Evolutionary conservation across 1,139 yeast species (phyloP).

Genomic region (Meyerozyma sp.): DNA sequence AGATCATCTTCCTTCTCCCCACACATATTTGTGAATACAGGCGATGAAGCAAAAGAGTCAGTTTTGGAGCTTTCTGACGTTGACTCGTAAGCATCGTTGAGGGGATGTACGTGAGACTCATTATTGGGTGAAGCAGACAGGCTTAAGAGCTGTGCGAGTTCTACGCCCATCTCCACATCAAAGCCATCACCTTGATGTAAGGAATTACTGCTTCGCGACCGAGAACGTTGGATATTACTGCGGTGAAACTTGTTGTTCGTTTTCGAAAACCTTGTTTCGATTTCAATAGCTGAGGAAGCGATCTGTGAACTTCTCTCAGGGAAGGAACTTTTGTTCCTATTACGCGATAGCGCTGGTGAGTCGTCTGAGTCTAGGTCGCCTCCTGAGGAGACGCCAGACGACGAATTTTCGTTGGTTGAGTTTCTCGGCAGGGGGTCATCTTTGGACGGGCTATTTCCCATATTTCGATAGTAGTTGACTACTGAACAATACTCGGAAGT

Average conservation of each 20-base stretch:
- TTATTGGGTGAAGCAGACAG: not conserved
- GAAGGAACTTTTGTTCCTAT: conserved; percentile 2
- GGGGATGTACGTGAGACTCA: not conserved
- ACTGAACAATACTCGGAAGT: not conserved
- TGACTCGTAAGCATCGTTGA: conserved; percentile 15
- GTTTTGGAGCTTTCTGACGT: conserved; percentile 38
- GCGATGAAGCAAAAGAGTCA: conserved; percentile 21
- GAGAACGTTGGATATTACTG: not conserved
- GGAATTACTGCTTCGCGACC: not conserved
- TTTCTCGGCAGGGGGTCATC: conserved; percentile 47
- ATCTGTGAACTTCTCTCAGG: not conserved
- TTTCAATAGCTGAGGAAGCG: not conserved
- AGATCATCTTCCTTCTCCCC: conserved; percentile 35
- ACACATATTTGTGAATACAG: conserved; percentile 31
- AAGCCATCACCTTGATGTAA: not conserved
- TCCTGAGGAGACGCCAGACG: conserved; percentile 15
- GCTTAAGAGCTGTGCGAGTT: conserved; percentile 1
- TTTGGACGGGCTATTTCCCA: conserved; percentile 62
- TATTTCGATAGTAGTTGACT: conserved; percentile 11
- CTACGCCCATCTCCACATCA: not conserved
- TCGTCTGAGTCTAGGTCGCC: conserved; percentile 43
- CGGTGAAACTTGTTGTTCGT: not conserved
- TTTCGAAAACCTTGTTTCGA: not conserved
- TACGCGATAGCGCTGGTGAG: conserved; percentile 43
- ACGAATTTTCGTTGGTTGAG: conserved; percentile 15